These are phyloP conservation scores for Mycena latifolia DNA, from an alignment of 768 basidiomycete species.

Conservation along the genomic window DNA sequence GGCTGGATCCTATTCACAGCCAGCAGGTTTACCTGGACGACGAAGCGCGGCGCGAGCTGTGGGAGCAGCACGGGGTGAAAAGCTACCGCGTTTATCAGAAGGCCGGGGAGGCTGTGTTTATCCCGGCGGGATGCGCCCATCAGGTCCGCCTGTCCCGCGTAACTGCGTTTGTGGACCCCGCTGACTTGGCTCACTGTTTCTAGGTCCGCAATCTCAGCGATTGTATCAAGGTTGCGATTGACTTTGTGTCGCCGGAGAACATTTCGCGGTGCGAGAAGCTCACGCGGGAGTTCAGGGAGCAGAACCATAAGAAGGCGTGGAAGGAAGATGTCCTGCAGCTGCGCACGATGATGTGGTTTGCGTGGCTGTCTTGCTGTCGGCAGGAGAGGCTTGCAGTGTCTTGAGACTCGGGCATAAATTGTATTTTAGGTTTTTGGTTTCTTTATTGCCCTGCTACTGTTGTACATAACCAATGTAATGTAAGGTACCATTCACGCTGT, in stretches of 20 bases:
- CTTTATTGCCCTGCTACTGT: neutral
- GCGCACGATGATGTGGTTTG: constrained; percentile 94
- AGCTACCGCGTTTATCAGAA: constrained; percentile 90
- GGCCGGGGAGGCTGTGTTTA: constrained; percentile 94
- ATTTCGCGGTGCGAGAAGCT: constrained; percentile 87
- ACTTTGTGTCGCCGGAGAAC: constrained; percentile 96
- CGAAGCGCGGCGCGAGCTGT: constrained; percentile 74
- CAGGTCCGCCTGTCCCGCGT: constrained; percentile 74
- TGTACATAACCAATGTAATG: neutral
- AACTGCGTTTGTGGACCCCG: neutral
- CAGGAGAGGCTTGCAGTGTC: constrained; percentile 43
- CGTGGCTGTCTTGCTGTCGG: constrained; percentile 79
- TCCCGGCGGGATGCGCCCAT: constrained; percentile 94
- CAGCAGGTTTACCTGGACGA: constrained; percentile 90
- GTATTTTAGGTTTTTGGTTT: neutral
- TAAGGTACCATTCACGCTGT: no score
- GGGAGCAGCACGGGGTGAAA: constrained; percentile 74
- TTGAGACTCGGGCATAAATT: neutral
- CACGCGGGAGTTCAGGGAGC: constrained; percentile 89
- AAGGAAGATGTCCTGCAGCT: constrained; percentile 95
- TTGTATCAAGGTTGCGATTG: constrained; percentile 95
- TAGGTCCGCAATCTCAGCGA: constrained; percentile 95
- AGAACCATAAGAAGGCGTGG: constrained; percentile 91
- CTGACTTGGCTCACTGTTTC: neutral
- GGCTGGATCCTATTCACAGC: constrained; percentile 90